Evolutionary conservation across 495 filamentous ascomycete genomes (phyloP).

Genomic region (Aspergillus sclerotioniger): DNA sequence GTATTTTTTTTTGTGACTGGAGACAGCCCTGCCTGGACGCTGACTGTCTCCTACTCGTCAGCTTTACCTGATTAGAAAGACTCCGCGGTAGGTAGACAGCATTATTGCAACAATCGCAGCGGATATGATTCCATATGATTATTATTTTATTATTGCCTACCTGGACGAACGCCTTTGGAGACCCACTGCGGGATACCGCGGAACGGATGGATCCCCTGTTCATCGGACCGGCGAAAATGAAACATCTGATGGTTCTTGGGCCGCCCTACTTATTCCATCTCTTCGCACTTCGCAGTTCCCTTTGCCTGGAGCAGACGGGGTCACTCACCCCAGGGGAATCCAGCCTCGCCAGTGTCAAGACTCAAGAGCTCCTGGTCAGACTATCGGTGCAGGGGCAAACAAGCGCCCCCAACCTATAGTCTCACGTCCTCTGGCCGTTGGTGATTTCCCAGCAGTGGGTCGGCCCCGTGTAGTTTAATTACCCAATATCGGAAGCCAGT

Average conservation of each 20-base stretch:
- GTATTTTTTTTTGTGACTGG: neutral
- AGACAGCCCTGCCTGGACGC: neutral
- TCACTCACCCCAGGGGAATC: no score
- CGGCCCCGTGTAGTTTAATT: conserved; percentile 6
- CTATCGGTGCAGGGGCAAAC: neutral
- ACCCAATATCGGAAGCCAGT: neutral
- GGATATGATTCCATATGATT: neutral
- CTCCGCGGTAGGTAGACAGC: neutral
- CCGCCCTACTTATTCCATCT: neutral
- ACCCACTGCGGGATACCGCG: neutral
- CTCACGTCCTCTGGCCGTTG: neutral
- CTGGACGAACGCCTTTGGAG: neutral
- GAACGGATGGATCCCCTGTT: neutral
- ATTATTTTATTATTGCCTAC: neutral
- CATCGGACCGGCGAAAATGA: neutral
- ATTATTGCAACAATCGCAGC: neutral
- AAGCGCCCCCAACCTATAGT: neutral
- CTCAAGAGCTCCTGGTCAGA: no score
- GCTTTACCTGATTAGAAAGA: neutral
- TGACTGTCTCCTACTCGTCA: neutral
- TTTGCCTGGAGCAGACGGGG: no score
- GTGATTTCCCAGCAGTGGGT: conserved; percentile 1
- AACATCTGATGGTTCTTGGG: neutral
- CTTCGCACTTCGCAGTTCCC: neutral
- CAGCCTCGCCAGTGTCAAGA: no score